Conservation (phyloP, 352 stramenopile species). For the Phytophthora podocarpi region DNA sequence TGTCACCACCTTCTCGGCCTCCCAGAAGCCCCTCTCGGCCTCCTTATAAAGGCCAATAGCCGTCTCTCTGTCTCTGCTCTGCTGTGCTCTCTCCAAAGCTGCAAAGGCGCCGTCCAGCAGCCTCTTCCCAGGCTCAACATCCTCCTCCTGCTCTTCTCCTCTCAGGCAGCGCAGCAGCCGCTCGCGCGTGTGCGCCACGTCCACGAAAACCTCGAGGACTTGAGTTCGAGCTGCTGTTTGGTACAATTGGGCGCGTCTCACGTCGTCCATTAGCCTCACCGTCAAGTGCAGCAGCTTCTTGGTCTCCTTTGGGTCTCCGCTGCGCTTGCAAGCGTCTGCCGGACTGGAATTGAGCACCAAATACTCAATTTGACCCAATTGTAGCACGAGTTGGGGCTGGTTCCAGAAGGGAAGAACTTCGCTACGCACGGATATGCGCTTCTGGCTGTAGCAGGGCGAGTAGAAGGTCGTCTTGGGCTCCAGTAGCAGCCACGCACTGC, state of each 20-base stretch:
- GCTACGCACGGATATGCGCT: slow-evolving; percentile 19
- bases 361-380: slow-evolving; percentile 26
- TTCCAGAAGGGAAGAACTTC: slow-evolving; percentile 42
- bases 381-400: slow-evolving; percentile 38
- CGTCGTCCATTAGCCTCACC: slow-evolving; percentile 47
- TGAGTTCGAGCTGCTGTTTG: slow-evolving; percentile 46
- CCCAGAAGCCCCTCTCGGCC: slow-evolving; percentile 40
- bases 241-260: slow-evolving; percentile 43
- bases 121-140: slow-evolving; percentile 1
- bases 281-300: slow-evolving; percentile 43
- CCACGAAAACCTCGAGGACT: slow-evolving; percentile 49
- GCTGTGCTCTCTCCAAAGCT: slow-evolving; percentile 41
- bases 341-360: slow-evolving; percentile 28
- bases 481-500: slow-evolving; percentile 39
- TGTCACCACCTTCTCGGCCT: slow-evolving; percentile 35
- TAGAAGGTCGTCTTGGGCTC: slow-evolving; percentile 45
- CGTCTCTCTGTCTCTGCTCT: background rate
- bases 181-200: slow-evolving; percentile 30
- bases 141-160: background rate
- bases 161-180: slow-evolving; percentile 22
- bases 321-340: slow-evolving; percentile 19
- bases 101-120: slow-evolving; percentile 50
- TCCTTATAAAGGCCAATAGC: slow-evolving; percentile 41
- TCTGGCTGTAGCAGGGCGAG: slow-evolving; percentile 39
- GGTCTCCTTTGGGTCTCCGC: slow-evolving; percentile 27